Evolutionary conservation across 176 grass and related monocot species (phyloP), one percentile per base, ranked within the genome.

Genomic region (Musa schizocarpa): DNA sequence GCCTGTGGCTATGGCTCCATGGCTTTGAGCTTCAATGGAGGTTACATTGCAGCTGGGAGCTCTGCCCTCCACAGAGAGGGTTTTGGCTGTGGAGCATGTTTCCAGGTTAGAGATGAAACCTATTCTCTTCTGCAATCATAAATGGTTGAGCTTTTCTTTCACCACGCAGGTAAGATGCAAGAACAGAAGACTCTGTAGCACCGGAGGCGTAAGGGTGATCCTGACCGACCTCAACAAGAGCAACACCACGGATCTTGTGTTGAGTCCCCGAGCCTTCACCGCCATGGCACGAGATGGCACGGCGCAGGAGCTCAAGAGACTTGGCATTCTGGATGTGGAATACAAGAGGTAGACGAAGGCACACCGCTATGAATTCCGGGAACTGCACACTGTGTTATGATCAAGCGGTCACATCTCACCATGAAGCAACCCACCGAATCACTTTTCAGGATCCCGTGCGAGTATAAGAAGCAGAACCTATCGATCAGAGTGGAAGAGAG

Each of bases 1-100:
- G 86, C 85, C 55, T 96, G 89, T 84, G 89, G 92, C 67, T 89
- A 92, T 81, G 89, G 86, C 8, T 77, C 79, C 76, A 81, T 89
- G 83, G 86, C 92, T 27, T 66, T 80, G 48, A 50, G 77, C 55
- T 56, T 88, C 26, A 50, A 66, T 20, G 65, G 80, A 57, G 92
- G 92, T 8, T 67, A 77, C 74, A 74, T 73, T 50, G 83, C 83
- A 1, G 83, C 83, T 10, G 85, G 75, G 2, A 84, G 21, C 48
- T 9, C 62, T 0, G 63, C 73, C 0, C 53, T 90, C n/a, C 87
- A 87, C 82, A 65, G 92, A 73, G 23, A 11, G 1, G 85, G 92
- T 26, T 69, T 89, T 80, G 82, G 80, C 56, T 88, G 86, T 27
- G 86, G 84, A 12, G 65, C 55, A 20, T 95, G 92, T 81, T 95